Conservation (phyloP, 495 filamentous ascomycete genomes). For the Neurospora sp. region DNA sequence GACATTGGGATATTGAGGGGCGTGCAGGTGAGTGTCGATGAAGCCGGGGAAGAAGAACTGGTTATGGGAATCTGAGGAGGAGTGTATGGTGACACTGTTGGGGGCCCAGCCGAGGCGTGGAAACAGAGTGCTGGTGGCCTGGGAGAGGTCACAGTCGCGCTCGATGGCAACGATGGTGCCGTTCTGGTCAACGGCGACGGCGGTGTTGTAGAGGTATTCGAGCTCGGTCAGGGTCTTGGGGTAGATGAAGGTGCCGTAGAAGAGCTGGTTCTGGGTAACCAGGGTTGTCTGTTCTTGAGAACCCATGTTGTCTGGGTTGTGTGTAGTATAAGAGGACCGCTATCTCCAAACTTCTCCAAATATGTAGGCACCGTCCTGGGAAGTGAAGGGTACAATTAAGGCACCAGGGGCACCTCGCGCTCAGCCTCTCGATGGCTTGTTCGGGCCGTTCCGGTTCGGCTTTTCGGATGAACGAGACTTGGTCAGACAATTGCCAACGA, state of each 20-base stretch:
- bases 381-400: neutral
- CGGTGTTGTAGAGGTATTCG: conserved; percentile 47
- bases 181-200: conserved; percentile 52
- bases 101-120: conserved; percentile 25
- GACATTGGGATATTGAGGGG: conserved; percentile 83
- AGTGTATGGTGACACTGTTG: conserved; percentile 28
- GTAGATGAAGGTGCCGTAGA: conserved; percentile 50
- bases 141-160: conserved; percentile 14
- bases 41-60: conserved; percentile 93
- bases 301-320: neutral
- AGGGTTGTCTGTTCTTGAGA: neutral
- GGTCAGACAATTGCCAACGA: neutral
- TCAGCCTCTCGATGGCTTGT: neutral
- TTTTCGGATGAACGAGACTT: neutral
- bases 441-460: neutral
- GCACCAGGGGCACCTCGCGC: neutral
- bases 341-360: neutral
- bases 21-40: conserved; percentile 92
- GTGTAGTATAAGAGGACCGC: neutral
- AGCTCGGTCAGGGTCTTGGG: conserved; percentile 43
- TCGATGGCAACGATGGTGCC: conserved; percentile 58
- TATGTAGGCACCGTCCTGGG: neutral
- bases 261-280: conserved; percentile 21
- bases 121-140: conserved; percentile 14
- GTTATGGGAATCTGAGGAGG: conserved; percentile 21